A percentile compares a stretch with the other conserved stretches of the same genome.
Evolutionary conservation across 1,139 yeast genomes (phyloP).

Genomic region (Blastobotrys malaysiensis): DNA sequence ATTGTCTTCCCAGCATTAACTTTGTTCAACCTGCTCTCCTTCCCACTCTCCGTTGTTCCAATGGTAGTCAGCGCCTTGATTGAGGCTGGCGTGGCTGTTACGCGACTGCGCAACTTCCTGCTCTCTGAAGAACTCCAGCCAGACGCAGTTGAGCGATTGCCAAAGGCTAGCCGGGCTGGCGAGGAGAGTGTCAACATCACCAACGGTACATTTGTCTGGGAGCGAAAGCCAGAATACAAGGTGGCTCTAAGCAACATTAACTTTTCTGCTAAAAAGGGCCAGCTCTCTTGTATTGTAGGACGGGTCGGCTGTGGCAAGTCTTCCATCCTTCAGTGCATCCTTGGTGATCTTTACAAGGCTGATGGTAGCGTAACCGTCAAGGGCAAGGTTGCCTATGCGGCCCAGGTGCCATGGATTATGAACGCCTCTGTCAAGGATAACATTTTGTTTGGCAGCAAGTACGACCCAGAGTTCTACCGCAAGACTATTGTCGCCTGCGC

Average conservation of each 20-base stretch:
- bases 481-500: constrained; percentile 87
- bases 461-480: constrained; percentile 73
- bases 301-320: constrained; percentile 93
- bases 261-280: constrained; percentile 69
- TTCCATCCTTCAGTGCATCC: constrained; percentile 71
- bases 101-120: constrained; percentile 69
- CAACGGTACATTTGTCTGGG: constrained; percentile 86
- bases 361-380: constrained; percentile 68
- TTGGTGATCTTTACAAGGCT: constrained; percentile 81
- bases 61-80: constrained; percentile 80
- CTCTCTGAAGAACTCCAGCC: constrained; percentile 73
- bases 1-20: constrained; percentile 93
- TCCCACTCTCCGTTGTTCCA: constrained; percentile 93
- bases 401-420: constrained; percentile 96
- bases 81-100: constrained; percentile 85
- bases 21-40: constrained; percentile 66
- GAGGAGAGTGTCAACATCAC: constrained; percentile 65
- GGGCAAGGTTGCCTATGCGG: constrained; percentile 85
- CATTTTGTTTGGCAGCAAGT: constrained; percentile 81
- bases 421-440: constrained; percentile 89
- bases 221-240: constrained; percentile 68
- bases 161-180: constrained; percentile 50
- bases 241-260: constrained; percentile 71
- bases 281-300: constrained; percentile 83
- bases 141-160: constrained; percentile 63